Conservation (phyloP, 2,329 filamentous ascomycete genomes). For the Fusarium humuli region DNA sequence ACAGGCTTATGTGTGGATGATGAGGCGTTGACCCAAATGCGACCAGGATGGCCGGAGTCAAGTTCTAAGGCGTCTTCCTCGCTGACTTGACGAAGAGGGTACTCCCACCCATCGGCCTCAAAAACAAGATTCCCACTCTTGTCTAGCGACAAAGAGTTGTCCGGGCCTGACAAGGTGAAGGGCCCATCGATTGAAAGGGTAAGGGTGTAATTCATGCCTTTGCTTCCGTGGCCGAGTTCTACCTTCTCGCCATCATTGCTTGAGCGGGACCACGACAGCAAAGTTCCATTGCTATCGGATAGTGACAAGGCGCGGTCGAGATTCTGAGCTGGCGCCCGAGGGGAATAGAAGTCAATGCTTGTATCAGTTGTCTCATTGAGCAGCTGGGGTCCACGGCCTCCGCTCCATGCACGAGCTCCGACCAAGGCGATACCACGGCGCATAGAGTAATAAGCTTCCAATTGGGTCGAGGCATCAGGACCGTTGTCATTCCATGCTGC, state of each 20-base stretch:
- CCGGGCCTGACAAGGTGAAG: background rate
- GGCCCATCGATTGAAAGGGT: background rate
- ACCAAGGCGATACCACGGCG: slow-evolving; percentile 21
- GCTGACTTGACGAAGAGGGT: slow-evolving; percentile 17
- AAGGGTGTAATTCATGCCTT: slow-evolving; percentile 24
- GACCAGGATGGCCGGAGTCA: slow-evolving; percentile 15
- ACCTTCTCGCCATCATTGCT: background rate
- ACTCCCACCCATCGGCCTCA: slow-evolving; percentile 10
- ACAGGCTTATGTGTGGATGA: slow-evolving; percentile 19
- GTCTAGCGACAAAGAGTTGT: background rate
- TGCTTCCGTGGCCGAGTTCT: background rate
- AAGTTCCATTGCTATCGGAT: accelerated
- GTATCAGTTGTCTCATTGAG: background rate
- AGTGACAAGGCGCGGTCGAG: background rate
- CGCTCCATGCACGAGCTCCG: slow-evolving; percentile 20
- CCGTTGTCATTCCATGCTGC: slow-evolving; percentile 28
- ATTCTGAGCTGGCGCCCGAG: slow-evolving; percentile 11
- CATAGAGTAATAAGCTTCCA: slow-evolving; percentile 30
- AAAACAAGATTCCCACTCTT: background rate
- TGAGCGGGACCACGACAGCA: slow-evolving; percentile 5
- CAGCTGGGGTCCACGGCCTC: slow-evolving; percentile 8
- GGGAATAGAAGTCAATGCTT: slow-evolving; percentile 16
- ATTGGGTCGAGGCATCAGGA: slow-evolving; percentile 9
- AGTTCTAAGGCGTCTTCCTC: slow-evolving; percentile 2
- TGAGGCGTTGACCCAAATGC: slow-evolving; percentile 19